Evolutionary conservation across 208 protist genomes (phyloP).

Genomic region (Tritrichomonas musculus): DNA sequence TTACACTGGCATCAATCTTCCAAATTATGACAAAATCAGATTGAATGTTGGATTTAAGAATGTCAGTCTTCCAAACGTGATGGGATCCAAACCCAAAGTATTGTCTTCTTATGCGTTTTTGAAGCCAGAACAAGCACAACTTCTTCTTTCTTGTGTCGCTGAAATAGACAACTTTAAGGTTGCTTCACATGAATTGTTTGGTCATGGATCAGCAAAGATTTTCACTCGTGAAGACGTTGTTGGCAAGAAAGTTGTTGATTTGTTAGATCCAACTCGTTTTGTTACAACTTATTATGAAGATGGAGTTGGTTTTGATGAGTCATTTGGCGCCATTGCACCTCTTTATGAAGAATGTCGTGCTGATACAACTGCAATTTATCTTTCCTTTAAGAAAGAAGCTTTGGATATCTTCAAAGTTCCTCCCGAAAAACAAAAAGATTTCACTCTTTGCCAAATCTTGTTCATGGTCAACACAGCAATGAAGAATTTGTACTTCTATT

Average conservation of each 20-base stretch:
- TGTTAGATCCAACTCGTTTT: not conserved
- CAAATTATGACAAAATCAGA: conserved; percentile 49
- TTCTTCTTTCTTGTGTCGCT: not conserved
- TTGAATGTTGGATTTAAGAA: conserved; percentile 48
- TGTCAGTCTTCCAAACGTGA: conserved; percentile 45
- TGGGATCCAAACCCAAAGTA: not conserved
- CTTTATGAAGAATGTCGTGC: conserved; percentile 48
- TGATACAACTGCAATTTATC: conserved; percentile 40
- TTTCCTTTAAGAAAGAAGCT: conserved; percentile 23
- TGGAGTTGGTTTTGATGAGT: conserved; percentile 36
- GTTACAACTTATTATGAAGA: conserved; percentile 40
- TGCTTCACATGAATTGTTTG: conserved; percentile 50
- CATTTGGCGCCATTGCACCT: conserved; percentile 32
- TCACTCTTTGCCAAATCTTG: conserved; percentile 14
- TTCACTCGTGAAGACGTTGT: conserved; percentile 32
- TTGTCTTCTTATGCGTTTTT: not conserved
- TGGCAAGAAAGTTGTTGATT: not conserved
- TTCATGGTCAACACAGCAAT: conserved; percentile 26
- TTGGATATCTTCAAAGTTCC: conserved; percentile 33
- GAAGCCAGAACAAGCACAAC: not conserved
- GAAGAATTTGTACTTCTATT: conserved; percentile 26
- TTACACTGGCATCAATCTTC: conserved; percentile 51
- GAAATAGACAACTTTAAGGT: conserved; percentile 36
- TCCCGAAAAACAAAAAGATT: not conserved
- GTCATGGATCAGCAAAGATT: conserved; percentile 45